Conservation (phyloP, 2,329 filamentous ascomycete genomes). For the Penicillium frequentans region DNA sequence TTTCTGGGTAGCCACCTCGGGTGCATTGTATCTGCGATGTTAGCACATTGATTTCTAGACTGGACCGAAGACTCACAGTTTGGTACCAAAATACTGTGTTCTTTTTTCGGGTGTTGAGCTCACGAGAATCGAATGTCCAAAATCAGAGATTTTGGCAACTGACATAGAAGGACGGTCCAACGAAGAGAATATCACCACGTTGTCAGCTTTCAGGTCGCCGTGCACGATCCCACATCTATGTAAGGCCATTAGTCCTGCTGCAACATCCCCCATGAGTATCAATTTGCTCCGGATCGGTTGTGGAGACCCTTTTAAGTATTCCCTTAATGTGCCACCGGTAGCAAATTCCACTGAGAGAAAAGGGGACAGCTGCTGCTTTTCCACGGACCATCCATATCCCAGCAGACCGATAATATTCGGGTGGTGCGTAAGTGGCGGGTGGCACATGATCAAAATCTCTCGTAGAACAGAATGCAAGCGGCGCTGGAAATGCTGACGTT, state of each 20-base stretch:
- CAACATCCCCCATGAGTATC: slow-evolving; percentile 26
- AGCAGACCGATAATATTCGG: slow-evolving; percentile 24
- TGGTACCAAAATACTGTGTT: slow-evolving; percentile 10
- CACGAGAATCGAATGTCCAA: slow-evolving; percentile 23
- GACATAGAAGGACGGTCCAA: slow-evolving; percentile 14
- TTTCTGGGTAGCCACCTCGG: slow-evolving; percentile 9
- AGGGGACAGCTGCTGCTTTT: slow-evolving; percentile 16
- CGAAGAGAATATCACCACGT: slow-evolving; percentile 25
- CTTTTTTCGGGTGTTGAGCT: slow-evolving; percentile 3
- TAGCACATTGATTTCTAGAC: not conserved
- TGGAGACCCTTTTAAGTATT: slow-evolving; percentile 4
- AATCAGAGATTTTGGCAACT: slow-evolving; percentile 26
- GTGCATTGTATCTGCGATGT: slow-evolving; percentile 15
- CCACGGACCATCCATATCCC: slow-evolving; percentile 21
- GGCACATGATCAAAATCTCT: slow-evolving; percentile 20
- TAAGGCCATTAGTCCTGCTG: slow-evolving; percentile 24
- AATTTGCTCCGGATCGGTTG: slow-evolving; percentile 9
- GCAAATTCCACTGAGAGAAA: slow-evolving; percentile 25
- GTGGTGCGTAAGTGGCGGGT: slow-evolving; percentile 20
- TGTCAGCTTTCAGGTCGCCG: slow-evolving; percentile 32
- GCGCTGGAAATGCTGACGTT: slow-evolving; percentile 10
- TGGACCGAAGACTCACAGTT: slow-evolving; percentile 3
- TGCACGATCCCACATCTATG: slow-evolving; percentile 31
- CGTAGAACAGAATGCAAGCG: slow-evolving; percentile 17
- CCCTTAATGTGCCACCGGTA: slow-evolving; percentile 18